Conservation (phyloP, 257 asterid genomes). For the Solanum pennellii region DNA sequence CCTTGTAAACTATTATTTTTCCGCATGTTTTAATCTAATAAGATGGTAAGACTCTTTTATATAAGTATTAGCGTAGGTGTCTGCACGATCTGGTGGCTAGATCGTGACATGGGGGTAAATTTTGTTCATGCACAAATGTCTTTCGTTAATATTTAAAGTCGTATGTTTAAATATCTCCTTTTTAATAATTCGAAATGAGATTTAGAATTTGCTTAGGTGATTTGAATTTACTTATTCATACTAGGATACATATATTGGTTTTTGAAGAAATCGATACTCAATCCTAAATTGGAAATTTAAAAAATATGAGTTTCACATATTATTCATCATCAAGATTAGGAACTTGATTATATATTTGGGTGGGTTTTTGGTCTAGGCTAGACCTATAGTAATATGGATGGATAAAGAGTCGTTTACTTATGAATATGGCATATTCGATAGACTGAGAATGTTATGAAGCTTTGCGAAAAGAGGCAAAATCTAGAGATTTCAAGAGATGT, state of each 20-base stretch:
- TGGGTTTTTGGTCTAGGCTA: not conserved
- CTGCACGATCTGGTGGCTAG: rapidly evolving
- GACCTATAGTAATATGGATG: not conserved
- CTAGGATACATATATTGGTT: too few species aligned
- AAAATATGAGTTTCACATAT: not conserved
- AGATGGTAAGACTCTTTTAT: not conserved
- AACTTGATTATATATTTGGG: not conserved
- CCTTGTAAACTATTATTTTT: not conserved
- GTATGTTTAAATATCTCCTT: not conserved
- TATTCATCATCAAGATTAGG: not conserved
- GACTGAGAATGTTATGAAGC: too few species aligned
- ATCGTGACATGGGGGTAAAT: not conserved
- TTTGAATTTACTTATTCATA: not conserved
- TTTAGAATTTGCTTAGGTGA: not conserved
- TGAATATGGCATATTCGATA: not conserved
- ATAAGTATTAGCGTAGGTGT: not conserved
- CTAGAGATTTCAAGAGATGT: not conserved
- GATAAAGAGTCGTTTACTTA: too few species aligned
- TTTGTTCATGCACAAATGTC: not conserved
- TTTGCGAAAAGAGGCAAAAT: not conserved
- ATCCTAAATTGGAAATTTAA: not conserved
- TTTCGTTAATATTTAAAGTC: not conserved
- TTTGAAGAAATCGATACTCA: not conserved
- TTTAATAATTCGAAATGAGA: too few species aligned
- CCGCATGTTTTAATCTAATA: not conserved